phyloP scores from a whole-genome alignment of 352 stramenopile species.

The Pythium aphanidermatum region DNA sequence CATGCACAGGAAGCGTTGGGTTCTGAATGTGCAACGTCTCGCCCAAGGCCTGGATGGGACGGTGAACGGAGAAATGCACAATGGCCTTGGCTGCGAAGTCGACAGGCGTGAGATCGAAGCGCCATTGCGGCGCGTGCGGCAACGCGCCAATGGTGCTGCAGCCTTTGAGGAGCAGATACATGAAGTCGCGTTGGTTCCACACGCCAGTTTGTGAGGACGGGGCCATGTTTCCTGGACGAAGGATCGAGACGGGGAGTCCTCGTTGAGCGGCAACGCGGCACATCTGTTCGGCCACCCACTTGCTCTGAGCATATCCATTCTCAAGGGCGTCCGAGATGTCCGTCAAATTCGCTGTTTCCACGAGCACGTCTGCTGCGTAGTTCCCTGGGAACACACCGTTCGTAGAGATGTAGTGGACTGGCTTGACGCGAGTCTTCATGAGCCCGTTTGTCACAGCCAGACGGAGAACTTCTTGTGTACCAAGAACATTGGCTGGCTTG shows the following conservation, averaged over 20 bases:
- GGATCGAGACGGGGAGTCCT: constrained; percentile 80
- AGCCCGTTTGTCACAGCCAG: constrained; percentile 78
- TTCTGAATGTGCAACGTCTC: constrained; percentile 79
- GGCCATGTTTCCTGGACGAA: constrained; percentile 90
- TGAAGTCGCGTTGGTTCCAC: constrained; percentile 89
- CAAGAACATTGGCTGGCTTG: constrained; percentile 86
- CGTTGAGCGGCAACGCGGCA: constrained; percentile 69
- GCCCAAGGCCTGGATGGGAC: constrained; percentile 44
- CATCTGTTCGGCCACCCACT: constrained; percentile 90
- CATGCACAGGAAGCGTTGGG: constrained; percentile 28
- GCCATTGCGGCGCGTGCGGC: constrained; percentile 61
- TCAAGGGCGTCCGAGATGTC: constrained; percentile 56
- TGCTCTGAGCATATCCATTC: constrained; percentile 87
- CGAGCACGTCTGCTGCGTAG: constrained; percentile 22
- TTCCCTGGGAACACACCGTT: constrained; percentile 86
- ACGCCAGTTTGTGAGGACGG: constrained; percentile 45
- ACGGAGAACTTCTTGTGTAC: constrained; percentile 85
- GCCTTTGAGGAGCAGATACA: constrained; percentile 83
- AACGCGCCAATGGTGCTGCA: constrained; percentile 58
- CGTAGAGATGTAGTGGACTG: constrained; percentile 88
- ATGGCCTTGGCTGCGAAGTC: constrained; percentile 88
- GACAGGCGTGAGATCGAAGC: constrained; percentile 90
- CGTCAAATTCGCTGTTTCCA: constrained; percentile 48
- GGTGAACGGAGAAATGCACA: constrained; percentile 62
- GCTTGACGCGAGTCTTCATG: constrained; percentile 72